Evolutionary conservation across 352 stramenopile genomes (phyloP).

Genomic region (Halophytophthora batemanensis): DNA sequence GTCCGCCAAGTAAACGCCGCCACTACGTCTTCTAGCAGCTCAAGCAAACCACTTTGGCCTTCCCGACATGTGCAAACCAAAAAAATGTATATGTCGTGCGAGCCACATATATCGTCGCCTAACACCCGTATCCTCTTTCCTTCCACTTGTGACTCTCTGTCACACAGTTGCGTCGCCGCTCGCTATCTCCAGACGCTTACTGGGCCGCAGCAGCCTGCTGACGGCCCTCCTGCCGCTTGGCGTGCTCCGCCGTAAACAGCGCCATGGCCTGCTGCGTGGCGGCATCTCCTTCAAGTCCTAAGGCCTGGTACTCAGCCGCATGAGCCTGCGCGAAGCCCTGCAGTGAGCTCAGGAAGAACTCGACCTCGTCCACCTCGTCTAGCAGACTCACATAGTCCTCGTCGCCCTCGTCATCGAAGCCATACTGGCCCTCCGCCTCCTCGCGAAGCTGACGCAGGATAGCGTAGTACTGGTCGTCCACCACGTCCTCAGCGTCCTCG

Average conservation of each 20-base stretch:
- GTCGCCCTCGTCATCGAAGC: slow-evolving; percentile 86
- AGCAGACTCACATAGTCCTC: slow-evolving; percentile 92
- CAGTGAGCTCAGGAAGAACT: slow-evolving; percentile 89
- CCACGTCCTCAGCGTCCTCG: slow-evolving; percentile 91
- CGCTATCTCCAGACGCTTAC: slow-evolving; percentile 20
- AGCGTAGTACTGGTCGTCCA: slow-evolving; percentile 92
- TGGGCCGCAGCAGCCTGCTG: slow-evolving; percentile 22
- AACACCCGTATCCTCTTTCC: neutral
- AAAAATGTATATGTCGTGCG: slow-evolving; percentile 22
- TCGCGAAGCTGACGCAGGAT: slow-evolving; percentile 92
- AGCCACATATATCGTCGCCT: slow-evolving; percentile 2
- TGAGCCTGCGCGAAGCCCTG: slow-evolving; percentile 68
- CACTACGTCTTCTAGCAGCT: slow-evolving; percentile 4
- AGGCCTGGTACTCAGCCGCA: slow-evolving; percentile 48
- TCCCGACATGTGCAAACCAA: slow-evolving; percentile 8
- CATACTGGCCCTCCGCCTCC: slow-evolving; percentile 73
- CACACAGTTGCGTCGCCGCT: slow-evolving; percentile 13
- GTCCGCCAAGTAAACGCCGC: neutral
- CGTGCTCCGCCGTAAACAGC: slow-evolving; percentile 55
- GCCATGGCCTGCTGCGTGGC: slow-evolving; percentile 57
- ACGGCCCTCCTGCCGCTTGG: slow-evolving; percentile 49
- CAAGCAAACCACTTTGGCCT: neutral
- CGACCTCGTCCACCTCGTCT: slow-evolving; percentile 91
- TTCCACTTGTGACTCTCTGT: no score
- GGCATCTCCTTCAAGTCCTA: slow-evolving; percentile 56